phyloP scores from a whole-genome alignment of 2,329 filamentous ascomycete genomes.

The Alternaria sp. region DNA sequence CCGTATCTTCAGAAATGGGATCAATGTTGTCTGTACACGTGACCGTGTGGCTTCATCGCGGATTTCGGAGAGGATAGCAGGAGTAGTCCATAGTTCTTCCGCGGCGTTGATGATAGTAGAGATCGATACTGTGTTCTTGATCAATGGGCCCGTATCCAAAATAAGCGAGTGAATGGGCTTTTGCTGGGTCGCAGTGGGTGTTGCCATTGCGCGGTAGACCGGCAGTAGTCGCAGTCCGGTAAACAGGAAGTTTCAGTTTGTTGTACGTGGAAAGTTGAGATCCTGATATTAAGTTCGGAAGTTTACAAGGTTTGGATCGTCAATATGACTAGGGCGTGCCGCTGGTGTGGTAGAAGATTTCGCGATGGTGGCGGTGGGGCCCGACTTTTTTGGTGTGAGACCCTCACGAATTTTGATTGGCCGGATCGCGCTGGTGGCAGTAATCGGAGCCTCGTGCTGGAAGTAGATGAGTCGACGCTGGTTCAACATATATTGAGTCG shows the following conservation, averaged over 20 bases:
- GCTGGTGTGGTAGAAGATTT: slow-evolving; percentile 19
- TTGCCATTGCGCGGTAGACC: neutral
- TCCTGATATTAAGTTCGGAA: neutral
- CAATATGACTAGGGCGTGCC: neutral
- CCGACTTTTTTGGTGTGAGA: slow-evolving; percentile 13
- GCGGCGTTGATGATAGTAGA: slow-evolving; percentile 81
- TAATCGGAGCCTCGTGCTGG: neutral
- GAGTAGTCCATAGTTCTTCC: slow-evolving; percentile 70
- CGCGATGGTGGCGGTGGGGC: slow-evolving; percentile 25
- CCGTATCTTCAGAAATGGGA: slow-evolving; percentile 82
- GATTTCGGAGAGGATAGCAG: slow-evolving; percentile 86
- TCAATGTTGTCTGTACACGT: slow-evolving; percentile 81
- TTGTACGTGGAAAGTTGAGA: neutral
- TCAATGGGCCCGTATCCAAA: slow-evolving; percentile 89
- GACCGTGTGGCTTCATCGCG: slow-evolving; percentile 80
- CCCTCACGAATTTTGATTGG: slow-evolving; percentile 11
- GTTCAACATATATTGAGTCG: neutral
- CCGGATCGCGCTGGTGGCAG: neutral
- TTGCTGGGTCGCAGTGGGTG: slow-evolving; percentile 26
- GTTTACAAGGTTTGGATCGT: neutral
- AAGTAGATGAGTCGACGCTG: neutral
- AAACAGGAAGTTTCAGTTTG: neutral
- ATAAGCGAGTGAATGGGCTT: slow-evolving; percentile 84
- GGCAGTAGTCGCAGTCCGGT: neutral
- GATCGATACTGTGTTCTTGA: slow-evolving; percentile 88